Percentiles rank a stretch among this genome's conserved stretches.
These are phyloP conservation scores for Neurospora cerealis DNA, from an alignment of 495 filamentous ascomycete species.

Conservation along the genomic window DNA sequence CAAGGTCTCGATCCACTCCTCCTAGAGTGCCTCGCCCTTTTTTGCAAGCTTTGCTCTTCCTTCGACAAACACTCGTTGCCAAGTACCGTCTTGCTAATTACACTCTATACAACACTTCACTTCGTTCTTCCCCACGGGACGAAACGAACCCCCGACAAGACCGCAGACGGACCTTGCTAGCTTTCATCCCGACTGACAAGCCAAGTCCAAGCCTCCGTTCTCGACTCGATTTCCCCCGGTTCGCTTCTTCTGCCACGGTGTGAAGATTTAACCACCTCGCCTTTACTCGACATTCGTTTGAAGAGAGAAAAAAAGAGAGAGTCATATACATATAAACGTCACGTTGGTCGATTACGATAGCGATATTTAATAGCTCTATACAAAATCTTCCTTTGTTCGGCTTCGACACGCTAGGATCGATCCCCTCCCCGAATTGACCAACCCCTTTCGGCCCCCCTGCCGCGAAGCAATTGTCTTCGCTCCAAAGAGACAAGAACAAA, in stretches of 20 bases:
- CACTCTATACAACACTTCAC: background rate
- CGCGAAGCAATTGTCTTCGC: conserved; percentile 13
- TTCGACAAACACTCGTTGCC: conserved; percentile 1
- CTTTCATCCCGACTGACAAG: background rate
- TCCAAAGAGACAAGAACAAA: conserved; percentile 1
- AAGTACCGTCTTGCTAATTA: conserved; percentile 1
- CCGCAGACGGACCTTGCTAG: background rate
- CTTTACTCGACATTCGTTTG: conserved; percentile 19
- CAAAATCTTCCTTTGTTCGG: conserved; percentile 14
- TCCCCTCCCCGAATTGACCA: background rate
- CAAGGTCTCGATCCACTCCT: background rate
- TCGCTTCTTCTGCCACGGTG: background rate
- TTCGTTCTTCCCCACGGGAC: background rate
- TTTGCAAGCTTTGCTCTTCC: conserved; percentile 3
- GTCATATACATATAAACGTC: background rate
- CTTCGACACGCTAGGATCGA: background rate
- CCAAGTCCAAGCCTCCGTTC: background rate
- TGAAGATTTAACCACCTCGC: background rate
- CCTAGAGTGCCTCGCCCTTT: background rate
- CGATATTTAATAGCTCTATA: conserved; percentile 17
- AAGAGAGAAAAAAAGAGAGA: conserved; percentile 2
- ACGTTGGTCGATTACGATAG: conserved; percentile 13
- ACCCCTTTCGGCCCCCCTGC: conserved; percentile 9
- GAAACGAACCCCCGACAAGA: background rate
- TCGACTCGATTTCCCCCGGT: background rate